phyloP scores from a whole-genome alignment of 176 grass and related monocot species.

The Aegilops sharonensis region DNA sequence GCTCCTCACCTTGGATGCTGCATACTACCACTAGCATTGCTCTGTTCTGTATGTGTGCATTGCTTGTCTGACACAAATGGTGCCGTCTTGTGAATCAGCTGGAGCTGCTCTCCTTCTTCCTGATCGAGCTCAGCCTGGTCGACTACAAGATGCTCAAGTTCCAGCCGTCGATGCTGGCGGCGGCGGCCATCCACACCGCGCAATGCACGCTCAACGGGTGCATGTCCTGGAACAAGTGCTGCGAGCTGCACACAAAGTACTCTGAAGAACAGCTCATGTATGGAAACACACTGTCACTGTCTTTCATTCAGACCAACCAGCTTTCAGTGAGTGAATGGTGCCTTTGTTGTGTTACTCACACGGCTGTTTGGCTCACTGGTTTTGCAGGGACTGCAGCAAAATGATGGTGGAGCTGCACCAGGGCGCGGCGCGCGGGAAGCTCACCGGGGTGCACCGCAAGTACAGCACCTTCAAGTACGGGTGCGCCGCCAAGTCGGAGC shows the following conservation, averaged over 20 bases:
- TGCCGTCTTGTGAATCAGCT: constrained; percentile 45
- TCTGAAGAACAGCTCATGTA: constrained; percentile 64
- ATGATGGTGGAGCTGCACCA: constrained; percentile 78
- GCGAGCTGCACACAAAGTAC: constrained; percentile 79
- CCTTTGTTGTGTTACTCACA: constrained; percentile 6
- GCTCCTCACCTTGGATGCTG: not conserved
- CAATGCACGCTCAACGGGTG: constrained; percentile 69
- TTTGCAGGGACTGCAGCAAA: constrained; percentile 72
- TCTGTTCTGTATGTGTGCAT: not conserved
- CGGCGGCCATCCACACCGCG: constrained; percentile 72
- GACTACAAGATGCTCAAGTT: constrained; percentile 86
- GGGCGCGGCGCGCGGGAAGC: constrained; percentile 68
- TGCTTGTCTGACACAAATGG: constrained; percentile 5
- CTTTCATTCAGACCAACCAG: not conserved
- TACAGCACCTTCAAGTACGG: constrained; percentile 71
- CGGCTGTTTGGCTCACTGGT: not conserved
- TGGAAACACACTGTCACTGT: not conserved
- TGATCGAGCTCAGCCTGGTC: constrained; percentile 73
- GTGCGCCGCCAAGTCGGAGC: constrained; percentile 58
- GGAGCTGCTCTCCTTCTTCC: constrained; percentile 79
- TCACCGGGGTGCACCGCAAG: constrained; percentile 82
- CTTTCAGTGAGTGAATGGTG: not conserved
- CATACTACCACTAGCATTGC: not conserved
- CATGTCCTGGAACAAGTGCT: constrained; percentile 65
- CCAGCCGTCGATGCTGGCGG: constrained; percentile 67